Conservation (phyloP, 1,139 yeast species). For the Torulaspora globosa region DNA sequence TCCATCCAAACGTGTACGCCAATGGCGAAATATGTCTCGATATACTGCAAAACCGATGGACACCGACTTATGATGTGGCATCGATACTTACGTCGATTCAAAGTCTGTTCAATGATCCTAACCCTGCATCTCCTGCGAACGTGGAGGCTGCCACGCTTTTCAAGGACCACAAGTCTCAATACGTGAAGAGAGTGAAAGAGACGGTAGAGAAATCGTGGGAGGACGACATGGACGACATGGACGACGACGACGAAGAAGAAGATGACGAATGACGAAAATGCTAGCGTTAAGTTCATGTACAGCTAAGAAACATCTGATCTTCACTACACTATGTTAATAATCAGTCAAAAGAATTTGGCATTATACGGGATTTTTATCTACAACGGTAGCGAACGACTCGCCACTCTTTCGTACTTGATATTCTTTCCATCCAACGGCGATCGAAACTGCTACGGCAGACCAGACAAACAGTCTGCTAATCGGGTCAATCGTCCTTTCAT, state of each 20-base stretch:
- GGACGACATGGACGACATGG: constrained; percentile 65
- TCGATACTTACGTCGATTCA: constrained; percentile 84
- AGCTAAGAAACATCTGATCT: constrained; percentile 13
- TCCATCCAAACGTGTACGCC: constrained; percentile 96
- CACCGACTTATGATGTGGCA: constrained; percentile 98
- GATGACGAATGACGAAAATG: constrained; percentile 36
- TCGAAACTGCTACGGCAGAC: constrained; percentile 12
- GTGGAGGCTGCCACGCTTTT: constrained; percentile 96
- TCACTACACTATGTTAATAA: constrained; percentile 8
- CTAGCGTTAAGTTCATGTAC: constrained; percentile 10
- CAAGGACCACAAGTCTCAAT: constrained; percentile 91
- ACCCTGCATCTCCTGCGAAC: constrained; percentile 94
- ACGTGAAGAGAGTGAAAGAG: constrained; percentile 84
- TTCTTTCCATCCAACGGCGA: constrained; percentile 11
- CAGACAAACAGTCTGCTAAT: constrained; percentile 13
- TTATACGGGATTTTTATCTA: constrained; percentile 6
- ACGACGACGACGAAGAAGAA: constrained; percentile 59
- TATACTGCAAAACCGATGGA: constrained; percentile 95
- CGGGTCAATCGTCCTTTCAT: constrained; percentile 11
- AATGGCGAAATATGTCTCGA: constrained; percentile 94
- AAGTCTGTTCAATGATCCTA: constrained; percentile 89
- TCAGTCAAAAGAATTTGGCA: constrained; percentile 5
- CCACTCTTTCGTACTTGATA: constrained; percentile 6
- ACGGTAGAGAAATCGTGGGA: constrained; percentile 94
- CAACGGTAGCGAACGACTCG: constrained; percentile 7